These are phyloP conservation scores for Hanseniaspora lachancei DNA, from an alignment of 805 yeast genomes.

Conservation along the genomic window DNA sequence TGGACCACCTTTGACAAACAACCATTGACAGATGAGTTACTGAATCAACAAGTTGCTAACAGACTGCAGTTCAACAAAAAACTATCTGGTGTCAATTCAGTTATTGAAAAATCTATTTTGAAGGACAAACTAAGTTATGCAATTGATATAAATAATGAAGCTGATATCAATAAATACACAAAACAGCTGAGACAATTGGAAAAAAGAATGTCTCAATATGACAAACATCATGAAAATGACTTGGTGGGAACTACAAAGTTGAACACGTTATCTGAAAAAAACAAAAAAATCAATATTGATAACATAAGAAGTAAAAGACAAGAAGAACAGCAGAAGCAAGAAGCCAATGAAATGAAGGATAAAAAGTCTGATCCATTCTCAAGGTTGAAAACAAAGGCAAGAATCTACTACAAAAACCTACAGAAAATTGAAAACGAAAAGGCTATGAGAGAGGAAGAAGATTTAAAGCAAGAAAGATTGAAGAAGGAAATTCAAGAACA, in stretches of 20 bases:
- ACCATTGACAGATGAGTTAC: conserved; percentile 57
- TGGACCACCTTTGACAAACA: conserved; percentile 50
- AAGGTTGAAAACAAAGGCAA: conserved; percentile 76
- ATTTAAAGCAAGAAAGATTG: conserved; percentile 30
- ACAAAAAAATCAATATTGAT: conserved; percentile 66
- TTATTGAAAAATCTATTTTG: conserved; percentile 56
- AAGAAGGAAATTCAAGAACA: conserved; percentile 23
- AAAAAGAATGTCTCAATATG: conserved; percentile 28
- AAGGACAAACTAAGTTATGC: conserved; percentile 70
- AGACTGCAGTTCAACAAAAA: conserved; percentile 52
- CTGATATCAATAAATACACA: conserved; percentile 35
- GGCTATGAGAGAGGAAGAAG: conserved; percentile 42
- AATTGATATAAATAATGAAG: conserved; percentile 39
- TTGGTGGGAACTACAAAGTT: conserved; percentile 35
- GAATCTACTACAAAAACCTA: conserved; percentile 54
- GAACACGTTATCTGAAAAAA: conserved; percentile 69
- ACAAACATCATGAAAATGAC: conserved; percentile 29
- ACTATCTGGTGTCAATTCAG: conserved; percentile 57
- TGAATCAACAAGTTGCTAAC: conserved; percentile 62
- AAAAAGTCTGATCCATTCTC: conserved; percentile 68
- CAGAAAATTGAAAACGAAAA: conserved; percentile 46
- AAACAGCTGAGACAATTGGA: conserved; percentile 34
- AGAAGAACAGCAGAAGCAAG: conserved; percentile 47
- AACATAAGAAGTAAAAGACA: conserved; percentile 37
- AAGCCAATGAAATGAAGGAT: conserved; percentile 23